phyloP scores from a whole-genome alignment of 23 red algal species.

The Cyanidiococcus yangmingshanensis region DNA sequence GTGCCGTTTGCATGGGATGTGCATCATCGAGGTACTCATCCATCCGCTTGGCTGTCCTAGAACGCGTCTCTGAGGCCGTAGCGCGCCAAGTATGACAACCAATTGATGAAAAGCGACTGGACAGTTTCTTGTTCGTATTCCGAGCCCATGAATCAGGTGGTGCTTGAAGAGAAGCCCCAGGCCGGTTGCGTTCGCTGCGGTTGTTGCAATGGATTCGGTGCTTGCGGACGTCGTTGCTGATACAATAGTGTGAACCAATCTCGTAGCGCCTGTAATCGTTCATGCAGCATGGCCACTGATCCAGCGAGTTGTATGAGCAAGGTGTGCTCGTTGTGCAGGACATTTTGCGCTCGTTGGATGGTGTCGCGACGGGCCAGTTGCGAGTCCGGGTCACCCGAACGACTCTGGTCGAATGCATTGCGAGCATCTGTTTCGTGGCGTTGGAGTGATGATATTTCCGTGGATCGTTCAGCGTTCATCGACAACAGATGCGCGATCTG shows the following conservation, averaged over 20 bases:
- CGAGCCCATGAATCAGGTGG: too few species aligned
- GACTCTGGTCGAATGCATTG: neutral
- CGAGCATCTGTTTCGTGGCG: neutral
- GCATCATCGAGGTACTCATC: too few species aligned
- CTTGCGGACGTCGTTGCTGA: neutral
- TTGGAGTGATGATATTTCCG: neutral
- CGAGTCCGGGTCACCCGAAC: neutral
- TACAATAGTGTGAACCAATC: neutral
- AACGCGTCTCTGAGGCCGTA: too few species aligned
- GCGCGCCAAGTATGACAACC: too few species aligned
- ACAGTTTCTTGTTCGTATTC: too few species aligned
- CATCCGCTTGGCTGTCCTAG: too few species aligned
- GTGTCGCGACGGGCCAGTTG: neutral
- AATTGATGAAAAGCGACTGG: too few species aligned
- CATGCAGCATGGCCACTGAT: neutral
- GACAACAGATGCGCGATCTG: neutral
- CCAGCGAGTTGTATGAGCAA: neutral
- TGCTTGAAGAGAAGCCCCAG: too few species aligned
- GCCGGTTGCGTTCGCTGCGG: too few species aligned
- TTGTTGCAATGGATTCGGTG: neutral
- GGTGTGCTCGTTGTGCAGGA: neutral
- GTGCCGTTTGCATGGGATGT: too few species aligned
- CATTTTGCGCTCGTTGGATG: neutral
- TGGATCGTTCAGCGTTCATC: neutral
- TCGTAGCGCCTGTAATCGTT: neutral